A percentile compares a stretch with the other conserved stretches of the same genome.
Conservation (phyloP, 345 rosid species). For the Zanthoxylum bungeanum region DNA sequence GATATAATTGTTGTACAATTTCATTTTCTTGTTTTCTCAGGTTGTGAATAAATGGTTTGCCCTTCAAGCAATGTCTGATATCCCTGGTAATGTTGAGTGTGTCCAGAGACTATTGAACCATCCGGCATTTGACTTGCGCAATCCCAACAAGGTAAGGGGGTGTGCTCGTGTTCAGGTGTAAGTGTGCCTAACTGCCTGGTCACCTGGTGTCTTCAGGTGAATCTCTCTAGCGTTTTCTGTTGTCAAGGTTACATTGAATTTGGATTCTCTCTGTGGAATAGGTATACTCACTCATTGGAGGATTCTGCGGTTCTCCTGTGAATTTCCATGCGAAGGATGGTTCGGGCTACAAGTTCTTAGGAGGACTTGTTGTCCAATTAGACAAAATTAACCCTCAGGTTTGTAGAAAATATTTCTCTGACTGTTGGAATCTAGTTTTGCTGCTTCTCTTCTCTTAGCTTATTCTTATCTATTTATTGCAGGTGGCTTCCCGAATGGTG, state of each 20-base stretch:
- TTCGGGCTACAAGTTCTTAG: conserved; percentile 91
- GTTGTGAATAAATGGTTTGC: conserved; percentile 98
- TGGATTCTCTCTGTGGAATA: conserved; percentile 15
- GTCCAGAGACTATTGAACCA: conserved; percentile 69
- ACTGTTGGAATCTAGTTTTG: background rate
- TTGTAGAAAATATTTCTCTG: background rate
- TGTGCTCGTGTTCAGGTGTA: background rate
- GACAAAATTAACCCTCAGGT: conserved; percentile 98
- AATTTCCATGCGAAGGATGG: conserved; percentile 98
- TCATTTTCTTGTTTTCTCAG: conserved; percentile 31
- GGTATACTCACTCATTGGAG: conserved; percentile 89
- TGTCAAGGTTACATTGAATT: background rate
- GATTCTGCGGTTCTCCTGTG: conserved; percentile 80
- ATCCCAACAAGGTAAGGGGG: conserved; percentile 79
- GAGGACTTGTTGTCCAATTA: conserved; percentile 77
- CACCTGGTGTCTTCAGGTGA: background rate
- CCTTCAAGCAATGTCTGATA: conserved; percentile 81
- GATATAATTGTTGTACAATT: background rate
- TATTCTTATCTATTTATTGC: background rate
- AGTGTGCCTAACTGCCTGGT: background rate
- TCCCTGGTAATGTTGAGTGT: conserved; percentile 86
- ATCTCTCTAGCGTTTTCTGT: background rate
- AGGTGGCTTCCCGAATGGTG: conserved; percentile 96
- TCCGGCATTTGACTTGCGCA: conserved; percentile 86
- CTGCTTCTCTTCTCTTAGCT: background rate